phyloP scores from a whole-genome alignment of 1,284 basidiomycete genomes.

The Anthracocystis setariae region DNA sequence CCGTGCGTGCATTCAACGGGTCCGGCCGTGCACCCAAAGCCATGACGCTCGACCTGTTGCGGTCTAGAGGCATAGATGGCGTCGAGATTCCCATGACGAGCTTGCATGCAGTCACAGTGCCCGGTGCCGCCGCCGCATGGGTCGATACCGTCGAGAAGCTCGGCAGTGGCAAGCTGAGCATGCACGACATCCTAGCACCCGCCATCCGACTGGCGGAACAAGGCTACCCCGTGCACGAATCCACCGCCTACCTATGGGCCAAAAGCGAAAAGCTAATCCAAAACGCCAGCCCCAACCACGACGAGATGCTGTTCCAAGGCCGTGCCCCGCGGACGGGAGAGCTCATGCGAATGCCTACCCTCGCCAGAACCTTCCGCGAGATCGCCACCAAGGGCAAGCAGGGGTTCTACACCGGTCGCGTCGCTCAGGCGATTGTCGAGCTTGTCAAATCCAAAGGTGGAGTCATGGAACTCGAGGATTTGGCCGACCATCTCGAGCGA shows the following conservation, averaged over 20 bases:
- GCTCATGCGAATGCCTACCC: slow-evolving; percentile 72
- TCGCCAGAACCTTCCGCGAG: slow-evolving; percentile 84
- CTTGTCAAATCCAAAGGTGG: slow-evolving; percentile 78
- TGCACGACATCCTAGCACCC: slow-evolving; percentile 86
- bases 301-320: slow-evolving; percentile 82
- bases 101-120: slow-evolving; percentile 89
- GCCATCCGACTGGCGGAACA: slow-evolving; percentile 67
- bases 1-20: slow-evolving; percentile 84
- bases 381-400: slow-evolving; percentile 83
- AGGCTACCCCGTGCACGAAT: slow-evolving; percentile 61
- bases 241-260: slow-evolving; percentile 73
- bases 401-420: slow-evolving; percentile 89
- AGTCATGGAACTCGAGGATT: slow-evolving; percentile 87
- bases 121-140: slow-evolving; percentile 93
- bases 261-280: slow-evolving; percentile 79
- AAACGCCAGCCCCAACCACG: slow-evolving; percentile 80
- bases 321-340: slow-evolving; percentile 73
- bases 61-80: slow-evolving; percentile 77
- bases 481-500: slow-evolving; percentile 75
- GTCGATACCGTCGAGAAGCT: slow-evolving; percentile 84
- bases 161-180: slow-evolving; percentile 81
- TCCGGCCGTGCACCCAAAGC: slow-evolving; percentile 80
- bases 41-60: slow-evolving; percentile 79
- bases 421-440: slow-evolving; percentile 89
- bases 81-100: slow-evolving; percentile 67